A percentile compares a stretch with the other conserved stretches of the same genome.
These are phyloP conservation scores for Amphicarpaea edgeworthii DNA, from an alignment of 306 rosid genomes.

Conservation along the genomic window DNA sequence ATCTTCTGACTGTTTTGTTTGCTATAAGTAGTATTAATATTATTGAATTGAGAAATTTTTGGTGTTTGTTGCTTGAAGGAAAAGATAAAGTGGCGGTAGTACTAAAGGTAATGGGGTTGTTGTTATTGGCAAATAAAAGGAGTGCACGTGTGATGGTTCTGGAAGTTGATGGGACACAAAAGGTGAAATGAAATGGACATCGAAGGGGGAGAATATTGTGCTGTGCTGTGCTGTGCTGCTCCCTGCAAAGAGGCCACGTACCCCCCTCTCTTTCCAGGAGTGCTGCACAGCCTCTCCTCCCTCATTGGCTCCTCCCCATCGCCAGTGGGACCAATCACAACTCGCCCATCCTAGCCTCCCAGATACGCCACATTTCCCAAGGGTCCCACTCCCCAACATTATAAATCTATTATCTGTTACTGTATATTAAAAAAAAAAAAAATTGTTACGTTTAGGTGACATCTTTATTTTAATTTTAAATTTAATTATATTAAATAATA, in stretches of 20 bases:
- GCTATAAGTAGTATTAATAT: neutral
- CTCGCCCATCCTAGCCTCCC: conserved; percentile 26
- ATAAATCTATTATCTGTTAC: no score
- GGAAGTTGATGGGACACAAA: conserved; percentile 34
- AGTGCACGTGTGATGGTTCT: conserved; percentile 57
- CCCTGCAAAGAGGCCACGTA: conserved; percentile 63
- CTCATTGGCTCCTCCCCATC: conserved; percentile 44
- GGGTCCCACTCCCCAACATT: conserved; percentile 32
- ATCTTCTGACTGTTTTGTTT: no score
- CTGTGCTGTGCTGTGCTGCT: conserved; percentile 55
- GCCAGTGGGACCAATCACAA: conserved; percentile 54
- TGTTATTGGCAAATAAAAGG: conserved; percentile 41
- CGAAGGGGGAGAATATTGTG: conserved; percentile 56
- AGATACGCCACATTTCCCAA: conserved; percentile 52
- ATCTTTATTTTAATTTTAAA: no score
- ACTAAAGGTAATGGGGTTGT: no score
- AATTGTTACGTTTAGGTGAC: no score
- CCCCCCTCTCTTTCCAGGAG: conserved; percentile 53
- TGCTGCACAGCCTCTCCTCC: conserved; percentile 42
- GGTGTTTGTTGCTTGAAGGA: neutral
- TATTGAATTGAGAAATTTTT: no score
- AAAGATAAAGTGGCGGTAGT: neutral
- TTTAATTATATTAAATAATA: no score
- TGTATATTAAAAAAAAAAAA: no score
- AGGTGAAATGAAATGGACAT: conserved; percentile 52